phyloP scores from a whole-genome alignment of 2,329 filamentous ascomycete genomes.

The Falciphora oryzae region DNA sequence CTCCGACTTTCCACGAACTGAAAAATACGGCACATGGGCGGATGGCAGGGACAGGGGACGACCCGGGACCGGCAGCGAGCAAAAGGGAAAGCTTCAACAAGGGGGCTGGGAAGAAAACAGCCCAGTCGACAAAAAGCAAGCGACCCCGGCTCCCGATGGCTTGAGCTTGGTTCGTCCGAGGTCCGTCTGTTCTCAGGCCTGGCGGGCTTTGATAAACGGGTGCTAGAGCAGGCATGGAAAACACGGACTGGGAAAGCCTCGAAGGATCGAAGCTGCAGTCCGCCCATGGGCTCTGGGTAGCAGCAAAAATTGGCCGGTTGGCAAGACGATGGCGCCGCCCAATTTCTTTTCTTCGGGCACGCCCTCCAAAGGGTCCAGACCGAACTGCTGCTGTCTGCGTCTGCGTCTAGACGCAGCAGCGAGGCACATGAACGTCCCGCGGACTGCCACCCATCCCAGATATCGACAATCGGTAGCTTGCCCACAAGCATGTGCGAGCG shows the following conservation, averaged over 20 bases:
- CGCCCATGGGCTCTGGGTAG: too few relatives aligned
- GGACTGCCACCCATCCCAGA: too few relatives aligned
- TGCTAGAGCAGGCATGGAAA: too few relatives aligned
- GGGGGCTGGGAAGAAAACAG: neutral
- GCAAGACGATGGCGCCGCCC: neutral
- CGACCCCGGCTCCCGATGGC: neutral
- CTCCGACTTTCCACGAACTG: neutral
- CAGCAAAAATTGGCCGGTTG: neutral
- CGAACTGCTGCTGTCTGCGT: too few relatives aligned
- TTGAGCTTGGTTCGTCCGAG: neutral
- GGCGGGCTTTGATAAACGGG: too few relatives aligned
- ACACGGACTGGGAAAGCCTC: neutral
- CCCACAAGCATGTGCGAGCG: neutral
- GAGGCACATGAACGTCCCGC: too few relatives aligned
- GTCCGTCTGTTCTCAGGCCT: neutral
- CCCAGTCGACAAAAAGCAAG: neutral
- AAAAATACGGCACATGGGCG: neutral
- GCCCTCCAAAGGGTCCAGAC: too few relatives aligned
- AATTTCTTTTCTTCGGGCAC: neutral
- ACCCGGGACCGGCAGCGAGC: neutral
- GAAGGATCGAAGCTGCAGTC: neutral
- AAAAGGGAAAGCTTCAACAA: neutral
- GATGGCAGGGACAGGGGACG: neutral
- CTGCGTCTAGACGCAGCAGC: too few relatives aligned
- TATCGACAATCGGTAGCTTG: too few relatives aligned